These are phyloP conservation scores for Peniophora sp. DNA, from an alignment of 1,284 basidiomycete genomes.

Conservation along the genomic window DNA sequence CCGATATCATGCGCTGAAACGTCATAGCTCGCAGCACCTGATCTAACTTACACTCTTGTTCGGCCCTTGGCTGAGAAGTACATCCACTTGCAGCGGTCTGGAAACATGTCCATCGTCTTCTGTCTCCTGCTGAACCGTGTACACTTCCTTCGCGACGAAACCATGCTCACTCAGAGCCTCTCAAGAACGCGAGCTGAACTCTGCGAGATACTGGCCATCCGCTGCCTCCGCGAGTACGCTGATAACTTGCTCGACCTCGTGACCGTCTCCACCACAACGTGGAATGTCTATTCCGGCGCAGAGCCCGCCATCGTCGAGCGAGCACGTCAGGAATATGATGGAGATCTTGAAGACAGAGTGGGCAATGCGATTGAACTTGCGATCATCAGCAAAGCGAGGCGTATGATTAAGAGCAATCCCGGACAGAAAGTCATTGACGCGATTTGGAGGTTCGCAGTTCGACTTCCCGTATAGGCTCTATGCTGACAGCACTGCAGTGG, in stretches of 20 bases:
- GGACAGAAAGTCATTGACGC: slow-evolving; percentile 84
- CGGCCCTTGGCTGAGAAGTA: slow-evolving; percentile 72
- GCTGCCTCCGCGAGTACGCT: slow-evolving; percentile 72
- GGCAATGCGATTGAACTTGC: slow-evolving; percentile 92
- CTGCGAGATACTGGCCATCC: slow-evolving; percentile 86
- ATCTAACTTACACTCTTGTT: slow-evolving; percentile 82
- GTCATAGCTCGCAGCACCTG: slow-evolving; percentile 65
- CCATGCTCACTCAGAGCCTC: slow-evolving; percentile 57
- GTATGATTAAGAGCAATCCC: slow-evolving; percentile 80
- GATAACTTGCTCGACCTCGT: slow-evolving; percentile 73
- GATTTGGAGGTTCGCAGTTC: slow-evolving; percentile 53
- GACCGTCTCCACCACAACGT: slow-evolving; percentile 77
- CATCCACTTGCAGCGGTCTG: slow-evolving; percentile 47
- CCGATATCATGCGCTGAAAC: neutral
- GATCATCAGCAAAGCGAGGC: slow-evolving; percentile 76
- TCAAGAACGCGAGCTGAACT: slow-evolving; percentile 72
- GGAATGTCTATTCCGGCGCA: slow-evolving; percentile 84
- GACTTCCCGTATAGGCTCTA: slow-evolving; percentile 1
- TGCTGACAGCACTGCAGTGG: slow-evolving; percentile 39
- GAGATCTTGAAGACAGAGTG: slow-evolving; percentile 65
- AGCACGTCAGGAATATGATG: slow-evolving; percentile 61
- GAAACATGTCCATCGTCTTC: slow-evolving; percentile 76
- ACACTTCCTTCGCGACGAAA: slow-evolving; percentile 73
- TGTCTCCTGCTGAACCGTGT: slow-evolving; percentile 86
- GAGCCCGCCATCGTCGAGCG: slow-evolving; percentile 52